These are phyloP conservation scores for Septoria linicola DNA, from an alignment of 2,329 filamentous ascomycete genomes.

Conservation along the genomic window DNA sequence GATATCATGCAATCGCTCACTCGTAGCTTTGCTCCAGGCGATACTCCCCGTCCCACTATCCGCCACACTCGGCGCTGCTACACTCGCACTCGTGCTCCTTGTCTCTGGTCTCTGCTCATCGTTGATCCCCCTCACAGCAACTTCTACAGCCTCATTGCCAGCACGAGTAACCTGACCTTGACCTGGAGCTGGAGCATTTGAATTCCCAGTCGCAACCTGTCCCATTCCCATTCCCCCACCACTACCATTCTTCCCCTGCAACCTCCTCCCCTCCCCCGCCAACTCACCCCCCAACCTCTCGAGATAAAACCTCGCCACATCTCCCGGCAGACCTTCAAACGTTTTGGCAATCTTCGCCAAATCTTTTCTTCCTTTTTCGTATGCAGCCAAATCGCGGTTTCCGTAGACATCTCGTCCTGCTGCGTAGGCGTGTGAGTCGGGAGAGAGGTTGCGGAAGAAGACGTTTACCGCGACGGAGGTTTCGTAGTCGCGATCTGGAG, in stretches of 20 bases:
- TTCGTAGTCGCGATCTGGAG: neutral
- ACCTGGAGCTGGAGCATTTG: neutral
- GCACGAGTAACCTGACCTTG: too few relatives aligned
- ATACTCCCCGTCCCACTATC: slow-evolving; percentile 1
- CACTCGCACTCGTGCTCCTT: neutral
- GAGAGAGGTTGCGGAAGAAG: slow-evolving; percentile 71
- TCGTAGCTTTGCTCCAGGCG: slow-evolving; percentile 2
- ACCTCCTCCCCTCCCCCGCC: slow-evolving; percentile 32
- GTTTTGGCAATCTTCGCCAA: slow-evolving; percentile 63
- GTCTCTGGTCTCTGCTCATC: neutral
- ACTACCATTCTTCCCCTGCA: neutral
- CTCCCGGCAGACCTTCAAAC: slow-evolving; percentile 64
- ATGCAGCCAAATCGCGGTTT: slow-evolving; percentile 79
- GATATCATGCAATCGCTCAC: slow-evolving; percentile 17
- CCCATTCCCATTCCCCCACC: neutral
- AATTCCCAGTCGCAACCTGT: too few relatives aligned
- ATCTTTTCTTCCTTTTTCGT: slow-evolving; percentile 76
- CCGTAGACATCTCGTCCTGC: slow-evolving; percentile 81
- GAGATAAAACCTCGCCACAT: slow-evolving; percentile 73
- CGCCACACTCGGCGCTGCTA: neutral
- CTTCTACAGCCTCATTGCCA: neutral
- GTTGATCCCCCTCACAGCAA: neutral
- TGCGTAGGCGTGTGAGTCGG: slow-evolving; percentile 61
- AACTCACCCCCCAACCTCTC: slow-evolving; percentile 70
- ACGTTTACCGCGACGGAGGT: slow-evolving; percentile 72